Evolutionary conservation across 371 early-diverging fungal species (phyloP).

Genomic region (Mortierella sp.): DNA sequence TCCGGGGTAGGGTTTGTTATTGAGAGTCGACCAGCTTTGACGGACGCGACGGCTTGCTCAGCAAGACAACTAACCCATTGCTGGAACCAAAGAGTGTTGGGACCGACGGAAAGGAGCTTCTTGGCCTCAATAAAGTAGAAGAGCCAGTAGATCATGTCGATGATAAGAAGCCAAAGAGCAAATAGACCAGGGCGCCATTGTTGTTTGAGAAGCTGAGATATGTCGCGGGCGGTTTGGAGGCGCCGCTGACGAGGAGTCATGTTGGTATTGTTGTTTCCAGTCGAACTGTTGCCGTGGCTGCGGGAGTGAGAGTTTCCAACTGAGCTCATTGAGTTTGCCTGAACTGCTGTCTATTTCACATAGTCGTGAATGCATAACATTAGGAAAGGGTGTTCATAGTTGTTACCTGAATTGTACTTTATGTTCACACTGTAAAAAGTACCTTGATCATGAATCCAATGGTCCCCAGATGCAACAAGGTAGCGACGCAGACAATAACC

Average conservation of each 20-base stretch:
- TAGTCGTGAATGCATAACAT: background rate
- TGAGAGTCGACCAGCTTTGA: conserved; percentile 12
- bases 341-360: conserved; percentile 18
- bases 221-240: conserved; percentile 42
- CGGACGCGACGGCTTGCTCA: conserved; percentile 13
- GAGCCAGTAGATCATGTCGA: conserved; percentile 46
- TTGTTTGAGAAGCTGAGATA: conserved; percentile 42
- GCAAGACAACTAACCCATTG: conserved; percentile 32
- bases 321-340: conserved; percentile 15
- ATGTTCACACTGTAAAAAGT: background rate
- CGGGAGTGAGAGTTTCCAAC: conserved; percentile 23
- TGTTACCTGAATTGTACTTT: background rate
- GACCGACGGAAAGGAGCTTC: conserved; percentile 17
- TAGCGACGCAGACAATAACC: conserved; percentile 28
- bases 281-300: conserved; percentile 16
- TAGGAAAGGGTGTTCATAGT: background rate
- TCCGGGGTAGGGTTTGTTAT: conserved; percentile 5
- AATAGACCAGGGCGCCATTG: conserved; percentile 55
- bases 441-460: conserved; percentile 43
- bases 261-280: conserved; percentile 4
- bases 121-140: conserved; percentile 53
- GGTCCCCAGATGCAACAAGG: conserved; percentile 38
- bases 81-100: conserved; percentile 34
- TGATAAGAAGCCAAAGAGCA: conserved; percentile 33
- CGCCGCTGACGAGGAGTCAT: conserved; percentile 28